phyloP scores from a whole-genome alignment of 1,284 basidiomycete genomes.

The Boletellus deceptivus region DNA sequence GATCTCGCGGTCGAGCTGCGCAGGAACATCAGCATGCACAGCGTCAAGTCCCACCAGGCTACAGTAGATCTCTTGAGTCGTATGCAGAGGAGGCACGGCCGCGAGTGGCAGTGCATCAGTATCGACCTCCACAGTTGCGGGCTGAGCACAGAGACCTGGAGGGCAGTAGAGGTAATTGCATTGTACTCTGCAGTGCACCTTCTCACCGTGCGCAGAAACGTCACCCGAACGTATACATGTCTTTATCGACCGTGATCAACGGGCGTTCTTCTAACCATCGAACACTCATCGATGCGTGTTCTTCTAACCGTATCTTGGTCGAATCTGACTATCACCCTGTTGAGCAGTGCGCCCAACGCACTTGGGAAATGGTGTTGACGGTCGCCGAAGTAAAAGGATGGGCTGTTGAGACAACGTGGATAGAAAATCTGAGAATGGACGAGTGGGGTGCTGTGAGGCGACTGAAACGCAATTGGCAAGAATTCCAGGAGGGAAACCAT shows the following conservation, averaged over 20 bases:
- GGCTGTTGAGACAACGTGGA: conserved; percentile 61
- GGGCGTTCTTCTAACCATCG: conserved; percentile 58
- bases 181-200: background rate
- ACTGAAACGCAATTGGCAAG: conserved; percentile 65
- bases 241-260: conserved; percentile 77
- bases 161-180: conserved; percentile 55
- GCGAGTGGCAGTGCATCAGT: conserved; percentile 57
- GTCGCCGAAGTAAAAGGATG: conserved; percentile 67
- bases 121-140: conserved; percentile 80
- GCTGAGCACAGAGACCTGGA: conserved; percentile 66
- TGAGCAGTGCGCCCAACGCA: conserved; percentile 47
- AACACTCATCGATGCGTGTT: conserved; percentile 57
- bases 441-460: conserved; percentile 62
- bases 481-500: conserved; percentile 53
- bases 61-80: conserved; percentile 60
- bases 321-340: conserved; percentile 76
- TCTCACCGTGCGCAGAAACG: conserved; percentile 45
- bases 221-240: conserved; percentile 72
- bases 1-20: conserved; percentile 69
- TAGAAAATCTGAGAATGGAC: conserved; percentile 36
- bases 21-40: conserved; percentile 76
- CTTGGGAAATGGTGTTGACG: conserved; percentile 67
- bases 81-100: conserved; percentile 51
- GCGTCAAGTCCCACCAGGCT: conserved; percentile 66
- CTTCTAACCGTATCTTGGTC: conserved; percentile 62